Conservation (phyloP, 116 monocot genomes). For the Posidonia oceanica region DNA sequence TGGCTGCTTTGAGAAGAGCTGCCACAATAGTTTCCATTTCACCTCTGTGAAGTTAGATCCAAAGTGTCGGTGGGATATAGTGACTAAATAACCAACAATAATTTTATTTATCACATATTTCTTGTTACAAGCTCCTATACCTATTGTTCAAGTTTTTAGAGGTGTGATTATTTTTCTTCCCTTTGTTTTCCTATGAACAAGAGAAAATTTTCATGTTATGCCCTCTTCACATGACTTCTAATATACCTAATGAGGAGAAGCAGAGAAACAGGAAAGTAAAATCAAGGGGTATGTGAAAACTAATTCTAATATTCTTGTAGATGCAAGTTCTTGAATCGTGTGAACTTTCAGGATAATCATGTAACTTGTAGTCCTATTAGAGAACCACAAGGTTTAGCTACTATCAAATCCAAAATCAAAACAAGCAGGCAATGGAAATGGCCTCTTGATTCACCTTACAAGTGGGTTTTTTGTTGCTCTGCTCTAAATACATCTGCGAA, state of each 20-base stretch:
- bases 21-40: no score
- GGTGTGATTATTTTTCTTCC: no score
- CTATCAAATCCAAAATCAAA: conserved; percentile 3
- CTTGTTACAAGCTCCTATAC: no score
- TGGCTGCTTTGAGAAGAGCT: no score
- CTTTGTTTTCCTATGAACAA: no score
- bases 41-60: conserved; percentile 66
- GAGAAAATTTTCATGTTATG: no score
- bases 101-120: no score
- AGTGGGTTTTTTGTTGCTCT: conserved; percentile 84
- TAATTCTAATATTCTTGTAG: background rate
- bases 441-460: conserved; percentile 49
- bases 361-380: conserved; percentile 9
- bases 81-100: no score
- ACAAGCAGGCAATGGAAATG: conserved; percentile 41
- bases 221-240: no score
- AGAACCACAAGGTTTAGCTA: conserved; percentile 13
- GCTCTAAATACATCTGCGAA: conserved; percentile 49
- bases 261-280: conserved; percentile 15
- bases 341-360: background rate
- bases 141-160: no score
- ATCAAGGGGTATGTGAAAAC: conserved; percentile 19
- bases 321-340: no score
- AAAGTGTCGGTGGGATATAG: conserved; percentile 81
- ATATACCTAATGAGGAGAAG: conserved; percentile 43